Percentiles rank a stretch among this genome's conserved stretches.
Evolutionary conservation across 73 alveolate genomes (phyloP).

Genomic region (Paramecium tetraurelia): DNA sequence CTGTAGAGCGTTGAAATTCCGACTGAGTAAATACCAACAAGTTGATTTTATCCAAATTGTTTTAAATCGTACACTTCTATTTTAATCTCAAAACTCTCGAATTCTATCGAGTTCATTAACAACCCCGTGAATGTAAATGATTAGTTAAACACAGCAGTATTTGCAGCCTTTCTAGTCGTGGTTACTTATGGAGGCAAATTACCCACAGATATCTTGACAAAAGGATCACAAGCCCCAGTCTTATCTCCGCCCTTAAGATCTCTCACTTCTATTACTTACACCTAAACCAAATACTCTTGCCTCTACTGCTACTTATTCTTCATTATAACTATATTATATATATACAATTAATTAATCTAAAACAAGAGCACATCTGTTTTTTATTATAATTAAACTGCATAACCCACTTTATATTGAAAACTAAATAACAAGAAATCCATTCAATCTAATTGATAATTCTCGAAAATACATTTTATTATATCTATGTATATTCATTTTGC

Average conservation of each 20-base stretch:
- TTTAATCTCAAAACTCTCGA: constrained; percentile 86
- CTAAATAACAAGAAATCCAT: neutral
- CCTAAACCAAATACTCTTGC: constrained; percentile 54
- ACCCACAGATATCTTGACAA: constrained; percentile 82
- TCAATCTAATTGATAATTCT: neutral
- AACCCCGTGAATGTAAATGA: constrained; percentile 88
- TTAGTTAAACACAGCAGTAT: constrained; percentile 87
- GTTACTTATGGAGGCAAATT: constrained; percentile 85
- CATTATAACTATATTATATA: neutral
- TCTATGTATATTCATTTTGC: no score
- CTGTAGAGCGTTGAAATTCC: constrained; percentile 90
- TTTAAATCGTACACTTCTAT: constrained; percentile 85
- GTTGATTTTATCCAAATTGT: constrained; percentile 72
- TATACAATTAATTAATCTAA: neutral
- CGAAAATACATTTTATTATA: no score
- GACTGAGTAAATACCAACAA: constrained; percentile 81
- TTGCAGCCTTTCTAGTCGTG: constrained; percentile 68
- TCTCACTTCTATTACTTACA: constrained; percentile 89
- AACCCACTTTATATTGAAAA: neutral
- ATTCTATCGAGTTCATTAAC: constrained; percentile 75
- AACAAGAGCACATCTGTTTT: neutral
- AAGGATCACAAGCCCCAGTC: constrained; percentile 93
- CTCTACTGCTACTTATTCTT: neutral
- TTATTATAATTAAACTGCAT: neutral
- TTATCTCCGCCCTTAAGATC: constrained; percentile 82